Base-by-base conservation (phyloP, 176 grass and related monocot species). In the Cenchrus purpureus region DNA sequence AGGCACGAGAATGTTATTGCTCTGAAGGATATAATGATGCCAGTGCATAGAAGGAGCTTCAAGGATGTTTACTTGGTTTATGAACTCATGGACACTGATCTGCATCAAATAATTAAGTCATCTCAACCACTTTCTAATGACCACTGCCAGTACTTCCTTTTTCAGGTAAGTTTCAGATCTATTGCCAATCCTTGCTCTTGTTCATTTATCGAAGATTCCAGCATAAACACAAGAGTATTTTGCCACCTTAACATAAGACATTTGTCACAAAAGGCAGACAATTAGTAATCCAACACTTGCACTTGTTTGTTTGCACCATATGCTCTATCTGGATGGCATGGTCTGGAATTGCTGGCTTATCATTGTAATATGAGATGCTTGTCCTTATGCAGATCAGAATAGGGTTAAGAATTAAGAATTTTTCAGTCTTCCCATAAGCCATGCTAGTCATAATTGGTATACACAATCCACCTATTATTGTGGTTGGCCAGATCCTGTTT, bases 11-110 rank as follows among this genome's bases (percentile, higher is more conserved):
- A 93, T 83, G 85, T 93, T 25, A 93, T 93, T 71, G 78, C 72
- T 2, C 40, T 93, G 13, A 93, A 93, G 73, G 91, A 93, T 28
- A 86, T 93, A 76, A 91, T 93, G 91, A 93, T 88, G 91, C 91
- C 88, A 0, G 54, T 73, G 5, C 77, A 90, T 34, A 88, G 85
- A 46, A 87, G 84, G 78, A 91, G 58, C 65, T 93, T 93, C 68
- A 93, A 86, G 69, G 91, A 93, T 76, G 91, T 91, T 0, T 93
- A 93, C 74, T 62, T 93, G 64, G 91, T 93, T 81, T 88, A 82
- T 52, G 88, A 90, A 48, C 88, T 90, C 50, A 90, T 90, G 88
- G 84, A 86, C 67, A 86, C 74, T 0, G 88, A 93, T 59, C 78
- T 93, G 54, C 88, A 91, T 76, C 91, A 93, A 48, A 93, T 93